Conservation (phyloP, 352 stramenopile genomes). For the Pythium graminicola region DNA sequence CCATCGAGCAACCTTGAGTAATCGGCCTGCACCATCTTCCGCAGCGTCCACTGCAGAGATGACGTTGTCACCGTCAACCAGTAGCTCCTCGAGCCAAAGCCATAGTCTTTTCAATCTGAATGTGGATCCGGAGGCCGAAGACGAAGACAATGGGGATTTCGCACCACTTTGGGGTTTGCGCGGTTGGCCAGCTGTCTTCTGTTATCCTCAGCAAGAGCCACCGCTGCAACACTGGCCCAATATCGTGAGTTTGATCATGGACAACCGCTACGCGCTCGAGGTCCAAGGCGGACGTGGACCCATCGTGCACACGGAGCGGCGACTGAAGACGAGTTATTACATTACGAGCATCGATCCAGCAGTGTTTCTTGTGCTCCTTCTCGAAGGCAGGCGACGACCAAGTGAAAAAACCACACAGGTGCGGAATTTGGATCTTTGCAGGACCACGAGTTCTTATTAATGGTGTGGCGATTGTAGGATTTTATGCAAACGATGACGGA, state of each 20-base stretch:
- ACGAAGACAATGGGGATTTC: conserved; percentile 72
- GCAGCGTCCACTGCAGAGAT: neutral
- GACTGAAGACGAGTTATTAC: conserved; percentile 64
- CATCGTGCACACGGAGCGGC: conserved; percentile 61
- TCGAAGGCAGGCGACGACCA: conserved; percentile 57
- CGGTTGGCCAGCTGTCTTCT: conserved; percentile 80
- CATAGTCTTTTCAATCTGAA: conserved; percentile 29
- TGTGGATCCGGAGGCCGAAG: conserved; percentile 24
- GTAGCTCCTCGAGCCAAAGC: conserved; percentile 7
- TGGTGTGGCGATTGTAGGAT: conserved; percentile 30
- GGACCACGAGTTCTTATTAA: neutral
- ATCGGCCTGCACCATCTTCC: neutral
- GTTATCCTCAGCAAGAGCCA: conserved; percentile 55
- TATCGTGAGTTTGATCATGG: conserved; percentile 83
- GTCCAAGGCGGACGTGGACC: neutral
- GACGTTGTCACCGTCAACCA: conserved; percentile 4
- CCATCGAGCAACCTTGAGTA: neutral
- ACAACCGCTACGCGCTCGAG: conserved; percentile 56
- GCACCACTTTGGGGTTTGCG: conserved; percentile 69
- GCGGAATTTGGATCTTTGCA: conserved; percentile 1
- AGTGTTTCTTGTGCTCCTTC: conserved; percentile 65
- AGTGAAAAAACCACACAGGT: conserved; percentile 72
- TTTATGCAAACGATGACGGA: conserved; percentile 78
- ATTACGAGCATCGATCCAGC: conserved; percentile 66
- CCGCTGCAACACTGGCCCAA: conserved; percentile 81